These are phyloP conservation scores for Solanum verrucosum DNA, from an alignment of 257 asterid species.

Conservation along the genomic window DNA sequence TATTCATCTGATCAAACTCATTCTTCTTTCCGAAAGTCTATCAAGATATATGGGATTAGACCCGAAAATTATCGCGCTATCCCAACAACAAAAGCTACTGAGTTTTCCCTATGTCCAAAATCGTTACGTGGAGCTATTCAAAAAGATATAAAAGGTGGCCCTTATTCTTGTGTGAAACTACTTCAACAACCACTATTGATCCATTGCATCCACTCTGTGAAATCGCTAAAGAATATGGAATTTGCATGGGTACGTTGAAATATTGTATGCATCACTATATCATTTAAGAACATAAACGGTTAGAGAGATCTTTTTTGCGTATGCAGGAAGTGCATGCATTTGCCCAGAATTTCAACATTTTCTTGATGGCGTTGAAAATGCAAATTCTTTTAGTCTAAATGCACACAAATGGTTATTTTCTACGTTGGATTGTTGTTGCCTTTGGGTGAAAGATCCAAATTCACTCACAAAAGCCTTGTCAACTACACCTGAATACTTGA, in stretches of 20 bases:
- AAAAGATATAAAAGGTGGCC: conserved; percentile 27
- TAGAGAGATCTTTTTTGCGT: too few species aligned
- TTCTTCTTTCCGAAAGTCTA: conserved; percentile 53
- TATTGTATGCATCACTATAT: too few species aligned
- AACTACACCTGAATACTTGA: too few species aligned
- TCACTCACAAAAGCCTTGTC: too few species aligned
- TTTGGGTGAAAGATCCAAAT: too few species aligned
- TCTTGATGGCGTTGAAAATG: too few species aligned
- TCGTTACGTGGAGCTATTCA: conserved; percentile 23
- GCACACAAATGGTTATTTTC: too few species aligned
- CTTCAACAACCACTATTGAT: conserved; percentile 60
- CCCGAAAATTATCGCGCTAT: conserved; percentile 40
- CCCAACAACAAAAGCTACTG: conserved; percentile 14
- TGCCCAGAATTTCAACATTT: too few species aligned
- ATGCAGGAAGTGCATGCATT: too few species aligned
- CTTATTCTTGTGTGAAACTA: conserved; percentile 55
- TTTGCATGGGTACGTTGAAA: conserved; percentile 26
- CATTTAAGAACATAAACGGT: too few species aligned
- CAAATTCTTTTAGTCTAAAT: too few species aligned
- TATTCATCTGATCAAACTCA: conserved; percentile 75
- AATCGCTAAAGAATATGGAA: conserved; percentile 35
- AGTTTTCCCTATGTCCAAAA: conserved; percentile 30
- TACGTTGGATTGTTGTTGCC: too few species aligned
- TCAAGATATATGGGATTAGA: conserved; percentile 53
- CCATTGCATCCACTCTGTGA: conserved; percentile 34